Conservation (phyloP, 257 asterid genomes). For the Salvia splendens region DNA sequence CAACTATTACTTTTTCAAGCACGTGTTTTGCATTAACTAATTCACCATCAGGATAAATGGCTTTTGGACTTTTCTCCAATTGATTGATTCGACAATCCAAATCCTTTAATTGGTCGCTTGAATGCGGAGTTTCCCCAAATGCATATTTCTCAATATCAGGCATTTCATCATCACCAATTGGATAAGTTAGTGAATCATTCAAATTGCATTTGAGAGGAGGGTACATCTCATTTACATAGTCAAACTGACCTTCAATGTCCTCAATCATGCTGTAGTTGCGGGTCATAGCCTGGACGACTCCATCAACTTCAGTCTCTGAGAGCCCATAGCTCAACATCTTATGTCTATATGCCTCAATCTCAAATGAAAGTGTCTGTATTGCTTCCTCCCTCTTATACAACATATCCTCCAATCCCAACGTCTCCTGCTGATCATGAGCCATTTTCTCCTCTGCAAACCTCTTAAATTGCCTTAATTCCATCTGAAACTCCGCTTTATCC, state of each 20-base stretch:
- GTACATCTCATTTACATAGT: slow-evolving; percentile 54
- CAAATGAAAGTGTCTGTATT: slow-evolving; percentile 74
- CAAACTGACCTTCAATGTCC: slow-evolving; percentile 47
- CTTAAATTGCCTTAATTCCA: slow-evolving; percentile 92
- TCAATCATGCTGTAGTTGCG: slow-evolving; percentile 45
- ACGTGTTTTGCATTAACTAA: slow-evolving; percentile 47
- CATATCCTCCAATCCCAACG: slow-evolving; percentile 67
- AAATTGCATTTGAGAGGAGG: slow-evolving; percentile 82
- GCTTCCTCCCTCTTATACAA: slow-evolving; percentile 85
- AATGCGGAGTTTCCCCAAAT: slow-evolving; percentile 67
- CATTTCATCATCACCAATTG: slow-evolving; percentile 53
- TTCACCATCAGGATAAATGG: slow-evolving; percentile 61
- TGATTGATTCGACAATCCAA: slow-evolving; percentile 75
- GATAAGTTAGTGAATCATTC: slow-evolving; percentile 47
- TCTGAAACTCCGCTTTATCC: slow-evolving; percentile 86
- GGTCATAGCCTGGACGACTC: slow-evolving; percentile 45
- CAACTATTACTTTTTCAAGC: slow-evolving; percentile 72
- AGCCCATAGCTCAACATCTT: slow-evolving; percentile 89
- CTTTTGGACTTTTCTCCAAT: slow-evolving; percentile 73
- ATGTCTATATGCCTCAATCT: slow-evolving; percentile 74
- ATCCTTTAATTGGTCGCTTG: slow-evolving; percentile 61
- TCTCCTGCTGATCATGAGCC: slow-evolving; percentile 90
- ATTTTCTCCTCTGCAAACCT: slow-evolving; percentile 87
- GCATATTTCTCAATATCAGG: slow-evolving; percentile 76
- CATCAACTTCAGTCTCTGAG: slow-evolving; percentile 65